Base-by-base conservation (phyloP, 2,329 filamentous ascomycete species). In the Neonectria hederae region DNA sequence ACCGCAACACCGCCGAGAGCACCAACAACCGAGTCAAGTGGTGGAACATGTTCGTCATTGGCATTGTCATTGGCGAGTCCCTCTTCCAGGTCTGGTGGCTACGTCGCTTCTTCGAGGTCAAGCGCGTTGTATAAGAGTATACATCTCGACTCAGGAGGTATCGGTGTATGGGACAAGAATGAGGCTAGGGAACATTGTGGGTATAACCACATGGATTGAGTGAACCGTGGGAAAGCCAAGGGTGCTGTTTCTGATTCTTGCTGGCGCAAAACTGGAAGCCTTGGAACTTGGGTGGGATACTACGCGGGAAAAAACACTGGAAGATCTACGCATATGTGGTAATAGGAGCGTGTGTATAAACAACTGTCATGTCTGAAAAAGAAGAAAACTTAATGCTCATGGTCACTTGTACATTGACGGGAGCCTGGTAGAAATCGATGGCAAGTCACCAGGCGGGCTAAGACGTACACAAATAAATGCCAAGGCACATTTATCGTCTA, bases 11-110 rank as follows among this genome's bases (percentile, higher is more conserved):
- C 10, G 96, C 96, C 69, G 96, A 99, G 85, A 97, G 94, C 87
- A 99, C 96, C 76, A 99, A 99, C 81, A 88, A 89, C 73, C 88
- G 96, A 71, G 96, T 99, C 79, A 99, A 99, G 86, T 99, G 96
- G 96, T 99, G 96, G 96, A 97, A 96, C 81, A 87, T 98, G 74
- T 98, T 98, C 81, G 94, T 99, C 82, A 89, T 99, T 69, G 87
- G 89, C 61, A 90, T 98, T 54, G 87, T 99, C 68, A 86, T 97
- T 70, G 94, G 92, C 75, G 93, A 98, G 84, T 96, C 94, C 65
- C 84, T 97, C 71, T 99, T 99, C 86, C 96, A 99, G 84, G 95
- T 99, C 70, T 99, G 96, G 95, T 99, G 96, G 94, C 82, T 99
- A 79, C 96, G 97, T 84, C 89, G 96, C 77, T 99, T 99, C 87